Conservation (phyloP, 192 early-diverging fungal species). For the Neocallimastix lanati region DNA sequence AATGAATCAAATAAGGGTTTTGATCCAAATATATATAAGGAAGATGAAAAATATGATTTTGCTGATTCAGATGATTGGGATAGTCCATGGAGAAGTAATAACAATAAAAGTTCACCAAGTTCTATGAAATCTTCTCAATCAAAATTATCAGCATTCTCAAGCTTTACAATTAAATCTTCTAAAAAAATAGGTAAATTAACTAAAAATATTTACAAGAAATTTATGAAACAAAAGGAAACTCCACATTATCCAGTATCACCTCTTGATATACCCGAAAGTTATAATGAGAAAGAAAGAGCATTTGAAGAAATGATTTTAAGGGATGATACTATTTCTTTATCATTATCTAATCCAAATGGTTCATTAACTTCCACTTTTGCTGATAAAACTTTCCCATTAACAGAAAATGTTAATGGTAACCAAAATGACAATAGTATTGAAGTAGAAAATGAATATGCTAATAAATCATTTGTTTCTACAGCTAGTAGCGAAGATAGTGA, state of each 20-base stretch:
- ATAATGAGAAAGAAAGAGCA: not conserved
- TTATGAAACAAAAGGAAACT: not conserved
- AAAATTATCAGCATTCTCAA: not conserved
- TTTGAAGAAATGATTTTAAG: not conserved
- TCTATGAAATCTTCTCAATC: not conserved
- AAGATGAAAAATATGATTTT: not conserved
- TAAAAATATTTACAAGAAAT: not conserved
- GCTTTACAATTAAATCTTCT: not conserved
- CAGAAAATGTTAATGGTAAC: not conserved
- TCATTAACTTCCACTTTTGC: not conserved
- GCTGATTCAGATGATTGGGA: not conserved
- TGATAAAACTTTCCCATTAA: not conserved
- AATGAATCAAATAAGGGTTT: not conserved
- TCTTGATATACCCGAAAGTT: not conserved
- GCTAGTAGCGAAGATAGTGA: not conserved
- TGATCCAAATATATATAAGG: not conserved
- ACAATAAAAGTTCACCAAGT: not conserved
- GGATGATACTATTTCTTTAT: not conserved
- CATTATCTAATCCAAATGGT: not conserved
- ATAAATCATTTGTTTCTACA: not conserved
- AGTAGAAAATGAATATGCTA: not conserved
- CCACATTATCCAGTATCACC: not conserved
- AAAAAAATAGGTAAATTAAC: not conserved
- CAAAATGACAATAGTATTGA: not conserved
- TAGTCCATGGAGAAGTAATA: not conserved